These are phyloP conservation scores for Colletotrichum sp. DNA, from an alignment of 2,329 filamentous ascomycete genomes.

Conservation along the genomic window DNA sequence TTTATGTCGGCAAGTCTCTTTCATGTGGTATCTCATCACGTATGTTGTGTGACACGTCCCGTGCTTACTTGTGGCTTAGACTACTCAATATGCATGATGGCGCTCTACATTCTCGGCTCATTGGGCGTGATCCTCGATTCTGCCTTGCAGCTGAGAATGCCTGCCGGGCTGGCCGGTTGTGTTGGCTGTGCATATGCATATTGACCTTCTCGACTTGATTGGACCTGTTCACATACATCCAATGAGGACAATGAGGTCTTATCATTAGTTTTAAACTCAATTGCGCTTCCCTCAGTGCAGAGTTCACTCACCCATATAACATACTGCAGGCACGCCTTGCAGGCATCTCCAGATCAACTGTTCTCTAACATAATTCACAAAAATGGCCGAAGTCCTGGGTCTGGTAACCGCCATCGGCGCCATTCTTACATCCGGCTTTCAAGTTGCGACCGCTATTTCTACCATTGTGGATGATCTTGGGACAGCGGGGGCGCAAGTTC, in stretches of 20 bases:
- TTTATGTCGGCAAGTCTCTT: rapidly evolving
- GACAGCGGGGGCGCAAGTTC: not conserved
- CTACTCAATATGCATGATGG: not conserved
- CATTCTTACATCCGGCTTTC: not conserved
- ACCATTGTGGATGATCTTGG: not conserved
- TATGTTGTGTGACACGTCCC: not conserved
- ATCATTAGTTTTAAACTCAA: not conserved
- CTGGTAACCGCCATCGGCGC: not conserved
- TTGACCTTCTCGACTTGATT: not conserved
- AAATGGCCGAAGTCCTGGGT: not conserved
- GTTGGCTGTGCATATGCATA: not conserved
- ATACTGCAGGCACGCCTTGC: not conserved
- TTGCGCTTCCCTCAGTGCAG: not conserved
- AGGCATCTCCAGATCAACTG: not conserved
- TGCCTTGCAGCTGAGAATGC: not conserved
- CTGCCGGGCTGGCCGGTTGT: no score
- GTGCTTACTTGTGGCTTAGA: not conserved
- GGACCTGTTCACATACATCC: not conserved
- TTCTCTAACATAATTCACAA: not conserved
- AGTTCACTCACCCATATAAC: not conserved
- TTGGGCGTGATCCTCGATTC: not conserved
- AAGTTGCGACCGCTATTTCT: not conserved
- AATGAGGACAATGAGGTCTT: no score
- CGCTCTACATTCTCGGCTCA: not conserved
- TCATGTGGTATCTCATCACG: not conserved